These are phyloP conservation scores for Anaeromyces robustus DNA, from an alignment of 192 early-diverging fungal genomes.

Conservation along the genomic window DNA sequence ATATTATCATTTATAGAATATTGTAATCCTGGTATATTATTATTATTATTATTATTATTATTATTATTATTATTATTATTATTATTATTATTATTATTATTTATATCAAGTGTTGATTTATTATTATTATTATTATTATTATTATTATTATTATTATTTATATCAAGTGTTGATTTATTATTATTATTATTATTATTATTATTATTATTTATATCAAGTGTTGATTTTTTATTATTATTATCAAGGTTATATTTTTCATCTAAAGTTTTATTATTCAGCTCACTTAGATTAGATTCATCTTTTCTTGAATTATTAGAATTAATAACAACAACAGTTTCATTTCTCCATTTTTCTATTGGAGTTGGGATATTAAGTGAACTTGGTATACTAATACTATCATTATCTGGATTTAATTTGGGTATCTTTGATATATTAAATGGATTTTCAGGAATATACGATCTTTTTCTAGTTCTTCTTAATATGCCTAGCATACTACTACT, in stretches of 20 bases:
- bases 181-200: no score
- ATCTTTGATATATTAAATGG: not conserved
- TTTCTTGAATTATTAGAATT: not conserved
- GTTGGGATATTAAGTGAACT: not conserved
- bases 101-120: no score
- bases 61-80: not conserved
- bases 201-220: no score
- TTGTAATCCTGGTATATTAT: not conserved
- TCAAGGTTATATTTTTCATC: no score
- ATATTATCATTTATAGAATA: not conserved
- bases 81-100: no score
- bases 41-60: not conserved
- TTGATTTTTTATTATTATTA: no score
- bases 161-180: no score
- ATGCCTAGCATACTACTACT: not conserved
- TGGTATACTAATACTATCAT: not conserved
- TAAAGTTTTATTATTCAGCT: no score
- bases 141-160: no score
- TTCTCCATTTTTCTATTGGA: not conserved
- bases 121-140: no score
- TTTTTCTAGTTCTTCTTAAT: not conserved
- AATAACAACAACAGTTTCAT: not conserved
- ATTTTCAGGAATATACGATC: not conserved
- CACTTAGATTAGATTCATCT: no score
- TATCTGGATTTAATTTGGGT: not conserved